Evolutionary conservation across 208 protist genomes (phyloP).

Genomic region (Acanthamoeba triangularis): DNA sequence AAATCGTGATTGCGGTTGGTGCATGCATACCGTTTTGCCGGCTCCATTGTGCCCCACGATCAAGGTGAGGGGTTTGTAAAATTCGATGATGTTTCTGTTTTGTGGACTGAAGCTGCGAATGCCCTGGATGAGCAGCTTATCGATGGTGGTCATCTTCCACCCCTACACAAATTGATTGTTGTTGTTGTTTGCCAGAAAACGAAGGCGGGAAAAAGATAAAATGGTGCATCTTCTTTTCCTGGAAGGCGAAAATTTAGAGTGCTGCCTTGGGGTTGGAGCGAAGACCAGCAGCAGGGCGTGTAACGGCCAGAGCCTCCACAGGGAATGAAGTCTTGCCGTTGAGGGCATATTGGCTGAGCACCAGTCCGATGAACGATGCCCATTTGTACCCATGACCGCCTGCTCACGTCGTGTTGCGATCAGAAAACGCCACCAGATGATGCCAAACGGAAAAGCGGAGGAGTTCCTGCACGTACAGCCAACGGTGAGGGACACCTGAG

Average conservation of each 20-base stretch:
- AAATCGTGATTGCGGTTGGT: too few species aligned
- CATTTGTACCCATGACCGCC: slow-evolving; percentile 74
- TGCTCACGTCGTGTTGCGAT: not conserved
- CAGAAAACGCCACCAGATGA: not conserved
- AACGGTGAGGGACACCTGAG: slow-evolving; percentile 56
- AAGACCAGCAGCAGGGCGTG: not conserved
- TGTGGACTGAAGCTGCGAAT: slow-evolving; percentile 98
- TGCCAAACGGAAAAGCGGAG: not conserved
- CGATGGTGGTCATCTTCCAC: slow-evolving; percentile 94
- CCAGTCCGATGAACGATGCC: slow-evolving; percentile 67
- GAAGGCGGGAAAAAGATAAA: not conserved
- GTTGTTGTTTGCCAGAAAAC: not conserved
- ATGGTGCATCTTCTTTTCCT: not conserved
- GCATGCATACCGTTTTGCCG: slow-evolving; percentile 94
- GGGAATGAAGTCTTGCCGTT: slow-evolving; percentile 16
- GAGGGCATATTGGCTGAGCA: slow-evolving; percentile 34
- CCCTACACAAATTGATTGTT: not conserved
- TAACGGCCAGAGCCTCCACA: slow-evolving; percentile 27
- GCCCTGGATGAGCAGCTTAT: slow-evolving; percentile 97
- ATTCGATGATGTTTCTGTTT: slow-evolving; percentile 95
- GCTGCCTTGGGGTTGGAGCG: not conserved
- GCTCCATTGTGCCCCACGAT: slow-evolving; percentile 99
- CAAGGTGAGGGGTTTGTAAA: slow-evolving; percentile 99
- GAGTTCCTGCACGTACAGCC: not conserved
- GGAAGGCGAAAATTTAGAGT: not conserved